Percentiles rank a stretch among this genome's conserved stretches.
These are phyloP conservation scores for Scedosporium aurantiacum DNA, from an alignment of 2,329 filamentous ascomycete genomes.

Conservation along the genomic window DNA sequence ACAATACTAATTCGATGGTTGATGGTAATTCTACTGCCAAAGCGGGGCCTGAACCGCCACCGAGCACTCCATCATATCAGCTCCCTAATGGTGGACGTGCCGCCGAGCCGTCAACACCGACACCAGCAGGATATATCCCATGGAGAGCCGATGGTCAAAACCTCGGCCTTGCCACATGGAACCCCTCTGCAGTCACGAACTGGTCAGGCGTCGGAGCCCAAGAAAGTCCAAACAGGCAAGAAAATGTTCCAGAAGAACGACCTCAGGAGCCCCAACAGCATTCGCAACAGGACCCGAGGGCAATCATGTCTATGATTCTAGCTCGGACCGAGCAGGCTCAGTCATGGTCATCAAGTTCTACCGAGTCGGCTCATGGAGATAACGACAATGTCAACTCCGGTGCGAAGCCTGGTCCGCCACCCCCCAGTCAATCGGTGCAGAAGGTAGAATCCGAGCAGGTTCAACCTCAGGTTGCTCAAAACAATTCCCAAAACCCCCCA, in stretches of 20 bases:
- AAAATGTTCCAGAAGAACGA: not conserved
- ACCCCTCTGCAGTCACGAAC: not conserved
- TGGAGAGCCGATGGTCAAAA: too few relatives aligned
- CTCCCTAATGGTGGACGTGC: not conserved
- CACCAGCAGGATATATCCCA: too few relatives aligned
- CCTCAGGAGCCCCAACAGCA: not conserved
- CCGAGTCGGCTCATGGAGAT: not conserved
- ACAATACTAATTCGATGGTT: not conserved
- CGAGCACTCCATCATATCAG: not conserved
- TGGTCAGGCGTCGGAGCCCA: not conserved
- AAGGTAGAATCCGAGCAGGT: not conserved
- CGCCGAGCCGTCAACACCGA: too few relatives aligned
- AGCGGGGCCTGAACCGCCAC: not conserved
- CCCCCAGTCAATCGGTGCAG: not conserved
- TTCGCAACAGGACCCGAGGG: not conserved
- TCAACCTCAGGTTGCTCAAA: not conserved
- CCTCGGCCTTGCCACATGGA: not conserved
- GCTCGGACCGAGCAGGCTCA: not conserved
- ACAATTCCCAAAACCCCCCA: too few relatives aligned
- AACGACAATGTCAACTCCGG: not conserved
- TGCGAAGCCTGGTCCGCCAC: not conserved
- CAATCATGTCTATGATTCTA: not conserved
- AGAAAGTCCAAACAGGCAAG: not conserved
- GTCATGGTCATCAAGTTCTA: not conserved
- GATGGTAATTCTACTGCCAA: not conserved